Evolutionary conservation across 306 rosid species (phyloP).

Genomic region (Leucaena leucocephala): DNA sequence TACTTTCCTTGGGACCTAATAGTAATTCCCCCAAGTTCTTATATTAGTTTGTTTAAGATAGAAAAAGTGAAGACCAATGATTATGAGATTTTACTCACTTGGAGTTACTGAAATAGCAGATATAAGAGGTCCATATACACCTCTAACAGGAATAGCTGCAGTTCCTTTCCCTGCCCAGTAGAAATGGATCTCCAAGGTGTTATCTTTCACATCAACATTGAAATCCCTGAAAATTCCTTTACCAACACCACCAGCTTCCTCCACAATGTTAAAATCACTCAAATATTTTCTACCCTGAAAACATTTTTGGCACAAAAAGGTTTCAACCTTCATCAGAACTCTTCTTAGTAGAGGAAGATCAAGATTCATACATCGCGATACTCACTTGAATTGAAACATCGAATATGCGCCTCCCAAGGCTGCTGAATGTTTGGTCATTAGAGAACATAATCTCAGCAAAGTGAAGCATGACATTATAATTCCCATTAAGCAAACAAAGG

Average conservation of each 20-base stretch:
- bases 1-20: no score
- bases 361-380: background rate
- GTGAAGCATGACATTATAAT: slow-evolving; percentile 75
- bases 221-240: background rate
- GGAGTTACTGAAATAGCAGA: background rate
- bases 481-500: slow-evolving; percentile 70
- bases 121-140: background rate
- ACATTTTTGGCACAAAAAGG: background rate
- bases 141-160: background rate
- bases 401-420: slow-evolving; percentile 68
- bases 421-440: slow-evolving; percentile 47
- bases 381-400: slow-evolving; percentile 86
- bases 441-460: slow-evolving; percentile 84
- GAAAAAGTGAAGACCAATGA: background rate
- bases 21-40: no score
- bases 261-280: background rate
- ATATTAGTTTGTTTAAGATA: background rate
- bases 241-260: background rate
- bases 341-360: no score
- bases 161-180: background rate
- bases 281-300: background rate
- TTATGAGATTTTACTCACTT: background rate
- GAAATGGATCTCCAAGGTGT: background rate
- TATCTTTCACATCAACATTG: background rate
- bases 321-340: background rate